Evolutionary conservation across 73 alveolate genomes (phyloP).

Genomic region (Paramecium sonneborni): DNA sequence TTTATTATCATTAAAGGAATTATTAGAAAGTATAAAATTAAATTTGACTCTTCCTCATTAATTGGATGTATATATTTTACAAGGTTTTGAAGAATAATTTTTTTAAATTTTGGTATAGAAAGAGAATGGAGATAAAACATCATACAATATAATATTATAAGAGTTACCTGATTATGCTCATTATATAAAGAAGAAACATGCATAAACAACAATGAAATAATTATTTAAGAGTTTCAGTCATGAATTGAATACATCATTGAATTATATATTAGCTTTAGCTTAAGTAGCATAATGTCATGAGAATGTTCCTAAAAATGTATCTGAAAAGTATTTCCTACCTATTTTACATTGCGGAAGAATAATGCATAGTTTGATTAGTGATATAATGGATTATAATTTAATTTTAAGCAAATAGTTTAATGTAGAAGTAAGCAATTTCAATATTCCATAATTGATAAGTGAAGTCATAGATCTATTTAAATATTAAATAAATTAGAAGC

Average conservation of each 20-base stretch:
- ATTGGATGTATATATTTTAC: neutral
- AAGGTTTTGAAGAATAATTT: neutral
- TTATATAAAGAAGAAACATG: neutral
- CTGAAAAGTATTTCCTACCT: constrained; percentile 16
- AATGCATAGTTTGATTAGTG: constrained; percentile 22
- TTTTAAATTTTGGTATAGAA: neutral
- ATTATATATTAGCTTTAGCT: constrained; percentile 34
- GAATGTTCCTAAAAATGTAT: neutral
- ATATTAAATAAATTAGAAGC: neutral
- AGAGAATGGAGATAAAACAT: neutral
- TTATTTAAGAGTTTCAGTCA: constrained; percentile 27
- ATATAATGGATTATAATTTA: constrained; percentile 41
- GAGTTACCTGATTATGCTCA: neutral
- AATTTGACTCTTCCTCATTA: neutral
- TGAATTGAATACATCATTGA: constrained; percentile 27
- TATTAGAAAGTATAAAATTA: neutral
- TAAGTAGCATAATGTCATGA: constrained; percentile 30
- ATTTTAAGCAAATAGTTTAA: neutral
- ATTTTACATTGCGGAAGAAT: neutral
- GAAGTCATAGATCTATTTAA: constrained; percentile 24
- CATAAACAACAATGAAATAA: neutral
- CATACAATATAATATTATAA: neutral
- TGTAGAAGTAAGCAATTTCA: neutral
- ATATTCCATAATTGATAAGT: neutral
- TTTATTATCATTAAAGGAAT: neutral